A percentile compares a stretch with the other conserved stretches of the same genome.
Conservation (phyloP, 371 early-diverging fungal species). For the Haplosporangium sp. region DNA sequence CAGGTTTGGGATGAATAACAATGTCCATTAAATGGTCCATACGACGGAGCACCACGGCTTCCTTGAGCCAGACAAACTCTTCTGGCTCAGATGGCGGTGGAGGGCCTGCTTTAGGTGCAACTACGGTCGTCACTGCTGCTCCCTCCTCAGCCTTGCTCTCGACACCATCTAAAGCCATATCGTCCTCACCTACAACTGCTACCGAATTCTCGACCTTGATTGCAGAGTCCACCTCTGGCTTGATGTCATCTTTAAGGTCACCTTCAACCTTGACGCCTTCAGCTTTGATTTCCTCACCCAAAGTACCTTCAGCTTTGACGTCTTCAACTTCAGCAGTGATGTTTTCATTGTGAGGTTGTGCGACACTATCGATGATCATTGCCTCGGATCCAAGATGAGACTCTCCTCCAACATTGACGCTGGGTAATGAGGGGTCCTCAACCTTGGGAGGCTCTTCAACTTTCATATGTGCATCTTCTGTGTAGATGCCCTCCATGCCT, state of each 20-base stretch:
- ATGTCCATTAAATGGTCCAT: constrained; percentile 71
- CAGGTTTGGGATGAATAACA: constrained; percentile 66
- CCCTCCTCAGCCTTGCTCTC: constrained; percentile 25
- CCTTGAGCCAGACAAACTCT: constrained; percentile 72
- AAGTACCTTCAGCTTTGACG: not conserved
- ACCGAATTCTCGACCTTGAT: not conserved
- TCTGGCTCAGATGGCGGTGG: constrained; percentile 44
- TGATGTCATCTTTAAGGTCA: not conserved
- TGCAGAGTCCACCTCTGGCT: constrained; percentile 4
- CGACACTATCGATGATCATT: not conserved
- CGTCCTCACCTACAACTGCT: not conserved
- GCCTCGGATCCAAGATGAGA: not conserved
- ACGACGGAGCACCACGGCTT: constrained; percentile 69
- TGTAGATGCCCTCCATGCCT: constrained; percentile 20
- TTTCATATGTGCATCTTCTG: constrained; percentile 3
- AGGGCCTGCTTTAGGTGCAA: constrained; percentile 1
- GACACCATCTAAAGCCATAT: not conserved
- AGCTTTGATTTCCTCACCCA: not conserved
- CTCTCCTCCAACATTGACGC: not conserved
- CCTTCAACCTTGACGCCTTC: constrained; percentile 1
- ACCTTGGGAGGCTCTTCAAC: not conserved
- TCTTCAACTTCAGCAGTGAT: not conserved
- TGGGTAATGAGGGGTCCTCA: not conserved
- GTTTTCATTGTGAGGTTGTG: not conserved
- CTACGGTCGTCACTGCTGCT: not conserved